Percentiles rank a stretch among this genome's conserved stretches.
phyloP scores from a whole-genome alignment of 2,329 filamentous ascomycete species.

The Talaromyces pinophilus region DNA sequence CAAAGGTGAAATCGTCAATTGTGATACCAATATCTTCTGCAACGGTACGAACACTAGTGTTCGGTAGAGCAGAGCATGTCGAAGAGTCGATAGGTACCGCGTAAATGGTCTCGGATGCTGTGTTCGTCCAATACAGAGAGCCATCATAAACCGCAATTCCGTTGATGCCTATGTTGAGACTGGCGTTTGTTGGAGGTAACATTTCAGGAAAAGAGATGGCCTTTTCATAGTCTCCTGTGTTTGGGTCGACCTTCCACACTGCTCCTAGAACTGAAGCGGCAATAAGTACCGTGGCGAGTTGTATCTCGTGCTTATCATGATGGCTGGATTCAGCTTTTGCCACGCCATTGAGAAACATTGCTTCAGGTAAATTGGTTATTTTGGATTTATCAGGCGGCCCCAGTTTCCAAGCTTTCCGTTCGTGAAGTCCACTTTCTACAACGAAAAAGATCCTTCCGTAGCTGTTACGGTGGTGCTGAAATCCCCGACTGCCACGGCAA shows the following conservation, averaged over 20 bases:
- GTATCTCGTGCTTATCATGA: not conserved
- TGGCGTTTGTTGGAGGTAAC: not conserved
- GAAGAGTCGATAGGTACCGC: not conserved
- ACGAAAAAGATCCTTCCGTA: not conserved
- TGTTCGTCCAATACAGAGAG: not conserved
- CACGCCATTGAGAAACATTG: conserved; percentile 46
- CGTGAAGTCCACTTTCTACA: not conserved
- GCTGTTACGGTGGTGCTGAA: not conserved
- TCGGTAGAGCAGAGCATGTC: not conserved
- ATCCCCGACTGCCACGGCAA: not conserved
- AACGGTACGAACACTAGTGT: not conserved
- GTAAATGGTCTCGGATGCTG: not conserved
- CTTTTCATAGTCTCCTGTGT: not conserved
- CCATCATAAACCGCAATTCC: not conserved
- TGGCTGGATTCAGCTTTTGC: not conserved
- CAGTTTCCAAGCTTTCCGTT: not conserved
- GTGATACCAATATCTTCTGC: not conserved
- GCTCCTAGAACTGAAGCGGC: not conserved
- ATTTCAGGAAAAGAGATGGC: not conserved
- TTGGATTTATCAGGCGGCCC: not conserved
- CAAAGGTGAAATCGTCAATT: not conserved
- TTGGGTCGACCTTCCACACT: not conserved
- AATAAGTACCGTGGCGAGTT: not conserved
- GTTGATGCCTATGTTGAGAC: not conserved
- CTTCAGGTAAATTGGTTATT: not conserved